Percentiles rank a stretch among this genome's conserved stretches.
Evolutionary conservation across 2,329 filamentous ascomycete species (phyloP).

Genomic region (Bipolaris cookei): DNA sequence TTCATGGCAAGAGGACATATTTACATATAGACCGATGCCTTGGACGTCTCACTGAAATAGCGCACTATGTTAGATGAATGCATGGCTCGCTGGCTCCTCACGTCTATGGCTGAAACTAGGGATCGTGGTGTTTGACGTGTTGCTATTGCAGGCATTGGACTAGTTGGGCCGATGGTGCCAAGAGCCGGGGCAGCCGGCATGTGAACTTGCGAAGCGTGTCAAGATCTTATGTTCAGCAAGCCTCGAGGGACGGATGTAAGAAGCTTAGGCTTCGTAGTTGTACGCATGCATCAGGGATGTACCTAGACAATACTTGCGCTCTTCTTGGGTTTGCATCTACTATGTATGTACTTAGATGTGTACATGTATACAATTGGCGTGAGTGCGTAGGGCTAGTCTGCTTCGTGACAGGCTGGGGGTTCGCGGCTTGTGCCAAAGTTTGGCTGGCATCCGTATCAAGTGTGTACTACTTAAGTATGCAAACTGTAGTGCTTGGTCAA

Average conservation of each 20-base stretch:
- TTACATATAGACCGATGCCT: neutral
- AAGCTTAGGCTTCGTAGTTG: slow-evolving; percentile 3
- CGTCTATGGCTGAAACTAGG: neutral
- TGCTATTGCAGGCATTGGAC: neutral
- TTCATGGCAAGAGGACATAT: neutral
- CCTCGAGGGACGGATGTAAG: slow-evolving; percentile 12
- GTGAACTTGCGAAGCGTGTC: slow-evolving; percentile 9
- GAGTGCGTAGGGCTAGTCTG: neutral
- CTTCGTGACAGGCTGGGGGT: neutral
- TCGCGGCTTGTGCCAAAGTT: neutral
- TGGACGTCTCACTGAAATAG: neutral
- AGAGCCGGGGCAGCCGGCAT: slow-evolving; percentile 15
- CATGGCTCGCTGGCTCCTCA: neutral
- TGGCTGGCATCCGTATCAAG: neutral
- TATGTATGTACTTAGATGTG: too few species aligned
- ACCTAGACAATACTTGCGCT: neutral
- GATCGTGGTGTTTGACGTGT: neutral
- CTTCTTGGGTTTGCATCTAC: neutral
- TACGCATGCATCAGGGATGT: neutral
- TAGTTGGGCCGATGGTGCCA: slow-evolving; percentile 9
- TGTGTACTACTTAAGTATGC: neutral
- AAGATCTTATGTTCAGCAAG: slow-evolving; percentile 23
- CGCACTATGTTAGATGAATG: neutral
- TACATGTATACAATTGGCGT: too few species aligned
- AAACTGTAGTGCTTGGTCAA: neutral